Evolutionary conservation across 345 rosid genomes (phyloP).

Genomic region (Citrus hindsii): DNA sequence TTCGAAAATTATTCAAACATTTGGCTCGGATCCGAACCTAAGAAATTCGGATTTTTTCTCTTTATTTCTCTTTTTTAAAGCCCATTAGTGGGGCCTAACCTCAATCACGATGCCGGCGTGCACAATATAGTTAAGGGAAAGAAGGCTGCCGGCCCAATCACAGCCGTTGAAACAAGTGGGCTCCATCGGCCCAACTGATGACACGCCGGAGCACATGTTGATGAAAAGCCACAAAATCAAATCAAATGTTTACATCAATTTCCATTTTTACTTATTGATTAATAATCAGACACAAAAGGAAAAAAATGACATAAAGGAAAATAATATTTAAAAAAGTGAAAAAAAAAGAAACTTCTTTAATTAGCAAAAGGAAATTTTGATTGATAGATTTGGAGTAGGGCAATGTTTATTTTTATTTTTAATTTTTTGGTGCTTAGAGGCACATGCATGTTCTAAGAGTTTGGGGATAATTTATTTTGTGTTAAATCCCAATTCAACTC

Average conservation of each 20-base stretch:
- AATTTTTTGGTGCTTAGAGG: not conserved
- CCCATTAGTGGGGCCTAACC: slow-evolving; percentile 25
- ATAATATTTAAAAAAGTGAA: no score
- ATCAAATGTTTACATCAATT: not conserved
- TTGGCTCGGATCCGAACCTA: slow-evolving; percentile 52
- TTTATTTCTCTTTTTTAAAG: not conserved
- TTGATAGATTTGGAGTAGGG: not conserved
- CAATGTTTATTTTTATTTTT: not conserved
- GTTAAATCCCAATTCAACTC: not conserved
- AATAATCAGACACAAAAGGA: no score
- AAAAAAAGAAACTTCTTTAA: not conserved
- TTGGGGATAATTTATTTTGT: not conserved
- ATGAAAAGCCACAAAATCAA: not conserved
- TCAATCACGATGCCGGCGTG: slow-evolving; percentile 23
- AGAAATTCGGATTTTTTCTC: slow-evolving; percentile 18
- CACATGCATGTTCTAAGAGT: not conserved
- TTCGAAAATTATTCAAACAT: slow-evolving; percentile 33
- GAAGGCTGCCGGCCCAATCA: slow-evolving; percentile 35
- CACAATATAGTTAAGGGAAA: slow-evolving; percentile 1
- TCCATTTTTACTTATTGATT: not conserved
- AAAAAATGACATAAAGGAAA: no score
- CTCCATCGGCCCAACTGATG: slow-evolving; percentile 22
- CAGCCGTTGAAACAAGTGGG: slow-evolving; percentile 21
- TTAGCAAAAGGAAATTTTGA: not conserved
- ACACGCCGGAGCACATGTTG: not conserved